Conservation (phyloP, 2,329 filamentous ascomycete genomes). For the Microthyrium microscopicum region DNA sequence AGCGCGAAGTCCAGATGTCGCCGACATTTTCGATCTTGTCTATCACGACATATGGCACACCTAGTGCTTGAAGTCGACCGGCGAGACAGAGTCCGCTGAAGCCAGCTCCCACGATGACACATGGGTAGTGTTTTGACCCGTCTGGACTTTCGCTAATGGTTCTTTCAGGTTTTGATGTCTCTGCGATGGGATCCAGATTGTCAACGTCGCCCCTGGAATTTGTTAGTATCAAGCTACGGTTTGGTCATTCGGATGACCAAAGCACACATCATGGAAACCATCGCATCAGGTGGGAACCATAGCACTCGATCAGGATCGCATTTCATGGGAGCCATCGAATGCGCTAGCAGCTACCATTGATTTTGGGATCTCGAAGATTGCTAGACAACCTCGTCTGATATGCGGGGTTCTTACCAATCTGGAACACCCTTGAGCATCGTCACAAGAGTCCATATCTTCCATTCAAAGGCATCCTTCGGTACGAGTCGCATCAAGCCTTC, state of each 20-base stretch:
- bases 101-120: conserved; percentile 25
- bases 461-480: conserved; percentile 4
- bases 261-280: conserved; percentile 7
- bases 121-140: conserved; percentile 5
- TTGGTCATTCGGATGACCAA: conserved; percentile 1
- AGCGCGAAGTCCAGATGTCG: conserved; percentile 47
- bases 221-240: conserved; percentile 1
- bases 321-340: too few species aligned
- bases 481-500: conserved; percentile 6
- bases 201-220: not conserved
- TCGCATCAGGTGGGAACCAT: too few species aligned
- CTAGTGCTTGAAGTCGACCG: conserved; percentile 42
- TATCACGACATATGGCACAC: conserved; percentile 38
- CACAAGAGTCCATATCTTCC: conserved; percentile 7
- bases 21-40: conserved; percentile 42
- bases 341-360: not conserved
- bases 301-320: too few species aligned
- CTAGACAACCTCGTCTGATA: too few species aligned
- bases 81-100: conserved; percentile 42
- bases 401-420: too few species aligned
- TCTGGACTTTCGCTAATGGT: too few species aligned
- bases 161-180: too few species aligned
- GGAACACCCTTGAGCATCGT: conserved; percentile 7
- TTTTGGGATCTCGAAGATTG: not conserved
- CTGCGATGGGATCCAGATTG: too few species aligned